Percentiles rank a stretch among this genome's conserved stretches.
phyloP scores from a whole-genome alignment of 2,329 filamentous ascomycete genomes.

The Macroventuria anomochaeta region DNA sequence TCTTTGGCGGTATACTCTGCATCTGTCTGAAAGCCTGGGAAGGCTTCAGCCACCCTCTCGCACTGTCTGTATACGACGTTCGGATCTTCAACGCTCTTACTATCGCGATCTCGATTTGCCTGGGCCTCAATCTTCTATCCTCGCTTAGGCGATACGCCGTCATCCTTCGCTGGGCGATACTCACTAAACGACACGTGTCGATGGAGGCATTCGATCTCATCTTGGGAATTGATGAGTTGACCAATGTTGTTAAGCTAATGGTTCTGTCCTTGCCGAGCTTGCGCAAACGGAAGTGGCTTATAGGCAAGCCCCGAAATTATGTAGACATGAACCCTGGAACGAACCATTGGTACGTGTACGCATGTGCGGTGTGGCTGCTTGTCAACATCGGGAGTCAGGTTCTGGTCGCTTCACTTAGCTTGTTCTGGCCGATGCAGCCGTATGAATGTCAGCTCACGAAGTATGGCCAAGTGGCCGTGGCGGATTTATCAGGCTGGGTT shows the following conservation, averaged over 20 bases:
- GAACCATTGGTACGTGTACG: conserved; percentile 34
- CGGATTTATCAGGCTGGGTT: conserved; percentile 35
- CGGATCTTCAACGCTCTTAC: conserved; percentile 44
- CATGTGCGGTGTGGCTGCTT: conserved; percentile 38
- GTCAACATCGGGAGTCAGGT: conserved; percentile 44
- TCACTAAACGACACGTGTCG: conserved; percentile 36
- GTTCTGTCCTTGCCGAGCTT: conserved; percentile 36
- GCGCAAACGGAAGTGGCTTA: conserved; percentile 22
- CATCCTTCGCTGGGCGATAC: conserved; percentile 42
- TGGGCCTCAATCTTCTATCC: conserved; percentile 43
- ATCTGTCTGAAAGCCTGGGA: conserved; percentile 37
- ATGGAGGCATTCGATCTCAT: conserved; percentile 46
- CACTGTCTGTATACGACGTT: conserved; percentile 34
- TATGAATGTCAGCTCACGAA: conserved; percentile 32
- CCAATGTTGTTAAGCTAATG: conserved; percentile 43
- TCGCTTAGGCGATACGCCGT: conserved; percentile 43
- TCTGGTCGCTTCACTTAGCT: conserved; percentile 38
- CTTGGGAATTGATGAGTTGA: conserved; percentile 37
- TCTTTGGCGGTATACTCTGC: conserved; percentile 36
- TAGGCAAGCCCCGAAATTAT: background rate
- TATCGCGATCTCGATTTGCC: conserved; percentile 39
- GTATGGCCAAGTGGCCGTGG: conserved; percentile 32
- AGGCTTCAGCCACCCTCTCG: conserved; percentile 28
- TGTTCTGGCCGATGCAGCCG: conserved; percentile 44
- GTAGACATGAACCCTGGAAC: background rate